A percentile compares a stretch with the other conserved stretches of the same genome.
Evolutionary conservation across 768 basidiomycete species (phyloP).

Genomic region (Hydnomerulius pinastri): DNA sequence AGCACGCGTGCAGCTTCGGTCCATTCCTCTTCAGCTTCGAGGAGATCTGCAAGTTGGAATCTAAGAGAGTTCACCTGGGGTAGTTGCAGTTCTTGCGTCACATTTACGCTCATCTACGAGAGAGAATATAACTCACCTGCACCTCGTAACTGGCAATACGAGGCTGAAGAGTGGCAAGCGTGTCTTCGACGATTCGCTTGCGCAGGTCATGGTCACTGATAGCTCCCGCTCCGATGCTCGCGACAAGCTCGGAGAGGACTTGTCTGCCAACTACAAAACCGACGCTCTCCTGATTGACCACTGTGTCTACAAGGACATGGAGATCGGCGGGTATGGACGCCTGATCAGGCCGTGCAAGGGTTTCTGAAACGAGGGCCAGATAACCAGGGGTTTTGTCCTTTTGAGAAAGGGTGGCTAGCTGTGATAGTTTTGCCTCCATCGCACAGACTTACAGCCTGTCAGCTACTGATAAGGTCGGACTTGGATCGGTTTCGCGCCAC

Average conservation of each 20-base stretch:
- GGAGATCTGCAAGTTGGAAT: constrained; percentile 87
- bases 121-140: constrained; percentile 69
- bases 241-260: constrained; percentile 83
- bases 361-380: constrained; percentile 64
- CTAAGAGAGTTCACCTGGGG: constrained; percentile 77
- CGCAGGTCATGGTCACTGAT: constrained; percentile 57
- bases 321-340: constrained; percentile 54
- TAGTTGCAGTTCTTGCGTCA: constrained; percentile 8
- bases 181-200: constrained; percentile 76
- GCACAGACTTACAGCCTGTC: background rate
- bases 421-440: constrained; percentile 70
- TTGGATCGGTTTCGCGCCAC: too few species aligned
- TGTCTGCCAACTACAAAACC: constrained; percentile 89
- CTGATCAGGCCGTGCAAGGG: constrained; percentile 54
- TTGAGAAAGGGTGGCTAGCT: constrained; percentile 65
- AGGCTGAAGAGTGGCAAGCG: constrained; percentile 69
- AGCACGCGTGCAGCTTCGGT: constrained; percentile 89
- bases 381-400: constrained; percentile 86
- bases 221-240: constrained; percentile 55
- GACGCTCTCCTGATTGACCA: constrained; percentile 78
- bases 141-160: constrained; percentile 93
- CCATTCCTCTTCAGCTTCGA: constrained; percentile 92
- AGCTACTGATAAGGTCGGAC: too few species aligned
- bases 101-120: too few species aligned
- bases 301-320: constrained; percentile 73